phyloP scores from a whole-genome alignment of 2,329 filamentous ascomycete species.

The Claviceps cyperi region DNA sequence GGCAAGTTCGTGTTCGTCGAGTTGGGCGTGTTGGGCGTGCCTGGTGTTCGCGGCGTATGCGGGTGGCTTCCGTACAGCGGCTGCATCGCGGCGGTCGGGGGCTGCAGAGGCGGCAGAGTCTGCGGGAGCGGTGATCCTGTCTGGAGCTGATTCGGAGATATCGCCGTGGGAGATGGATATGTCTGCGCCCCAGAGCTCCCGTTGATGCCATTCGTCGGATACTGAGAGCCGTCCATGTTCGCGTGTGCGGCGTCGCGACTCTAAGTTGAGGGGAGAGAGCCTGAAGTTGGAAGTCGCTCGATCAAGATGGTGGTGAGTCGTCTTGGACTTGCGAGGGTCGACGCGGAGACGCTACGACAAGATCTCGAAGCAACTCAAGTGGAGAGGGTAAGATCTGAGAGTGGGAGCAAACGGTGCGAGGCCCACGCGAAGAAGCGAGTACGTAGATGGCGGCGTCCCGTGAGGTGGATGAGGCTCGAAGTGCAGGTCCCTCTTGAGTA shows the following conservation, averaged over 20 bases:
- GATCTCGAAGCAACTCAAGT: slow-evolving; percentile 4
- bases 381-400: slow-evolving; percentile 9
- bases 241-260: slow-evolving; percentile 21
- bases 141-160: slow-evolving; percentile 37
- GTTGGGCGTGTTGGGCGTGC: slow-evolving; percentile 47
- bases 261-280: slow-evolving; percentile 5
- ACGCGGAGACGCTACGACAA: slow-evolving; percentile 4
- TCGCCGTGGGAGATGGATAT: slow-evolving; percentile 37
- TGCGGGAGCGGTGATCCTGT: slow-evolving; percentile 32
- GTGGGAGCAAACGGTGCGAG: slow-evolving; percentile 8
- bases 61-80: slow-evolving; percentile 41
- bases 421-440: slow-evolving; percentile 14
- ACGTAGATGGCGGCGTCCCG: slow-evolving; percentile 16
- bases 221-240: slow-evolving; percentile 41
- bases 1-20: slow-evolving; percentile 33
- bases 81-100: slow-evolving; percentile 28
- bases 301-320: background rate
- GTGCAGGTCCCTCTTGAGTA: slow-evolving; percentile 24
- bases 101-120: slow-evolving; percentile 41
- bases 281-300: background rate
- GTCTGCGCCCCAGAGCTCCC: slow-evolving; percentile 32
- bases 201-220: slow-evolving; percentile 42
- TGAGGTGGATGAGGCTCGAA: slow-evolving; percentile 25
- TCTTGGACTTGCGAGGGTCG: slow-evolving; percentile 2
- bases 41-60: slow-evolving; percentile 47